A percentile compares a stretch with the other conserved stretches of the same genome.
phyloP scores from a whole-genome alignment of 1,284 basidiomycete species.

The Meira nashicola region DNA sequence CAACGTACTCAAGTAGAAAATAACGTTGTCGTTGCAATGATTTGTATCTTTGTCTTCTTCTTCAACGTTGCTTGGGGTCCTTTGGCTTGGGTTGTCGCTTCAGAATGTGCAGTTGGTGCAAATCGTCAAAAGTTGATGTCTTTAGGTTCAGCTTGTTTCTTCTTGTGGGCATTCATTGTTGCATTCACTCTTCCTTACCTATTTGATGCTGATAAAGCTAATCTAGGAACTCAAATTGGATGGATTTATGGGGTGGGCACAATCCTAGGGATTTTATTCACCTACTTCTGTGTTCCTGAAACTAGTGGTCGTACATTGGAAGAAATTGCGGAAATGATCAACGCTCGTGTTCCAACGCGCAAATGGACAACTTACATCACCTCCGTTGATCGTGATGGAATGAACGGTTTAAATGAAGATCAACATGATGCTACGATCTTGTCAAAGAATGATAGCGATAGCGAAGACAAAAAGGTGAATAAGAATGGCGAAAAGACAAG shows the following conservation, averaged over 20 bases:
- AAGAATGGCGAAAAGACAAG: too few species aligned
- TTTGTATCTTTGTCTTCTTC: constrained; percentile 55
- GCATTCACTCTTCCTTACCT: constrained; percentile 48
- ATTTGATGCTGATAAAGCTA: constrained; percentile 47
- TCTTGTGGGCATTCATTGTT: constrained; percentile 55
- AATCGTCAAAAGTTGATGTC: constrained; percentile 56
- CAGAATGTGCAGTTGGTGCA: constrained; percentile 54
- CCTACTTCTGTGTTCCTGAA: constrained; percentile 56
- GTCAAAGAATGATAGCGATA: too few species aligned
- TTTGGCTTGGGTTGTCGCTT: constrained; percentile 54
- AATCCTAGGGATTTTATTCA: constrained; percentile 53
- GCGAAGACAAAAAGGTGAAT: too few species aligned
- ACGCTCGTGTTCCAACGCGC: constrained; percentile 30
- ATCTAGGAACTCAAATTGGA: constrained; percentile 54
- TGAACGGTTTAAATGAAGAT: not conserved
- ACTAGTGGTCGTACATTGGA: constrained; percentile 39
- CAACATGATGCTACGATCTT: too few species aligned
- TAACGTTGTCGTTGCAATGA: constrained; percentile 56
- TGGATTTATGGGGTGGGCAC: constrained; percentile 54
- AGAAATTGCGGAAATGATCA: constrained; percentile 47
- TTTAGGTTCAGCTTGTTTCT: constrained; percentile 56
- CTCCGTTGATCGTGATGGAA: not conserved
- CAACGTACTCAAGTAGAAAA: constrained; percentile 28
- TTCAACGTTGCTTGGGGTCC: constrained; percentile 57
- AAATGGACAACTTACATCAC: constrained; percentile 36